phyloP scores from a whole-genome alignment of 331 rosid species.

The Arachis monticola region DNA sequence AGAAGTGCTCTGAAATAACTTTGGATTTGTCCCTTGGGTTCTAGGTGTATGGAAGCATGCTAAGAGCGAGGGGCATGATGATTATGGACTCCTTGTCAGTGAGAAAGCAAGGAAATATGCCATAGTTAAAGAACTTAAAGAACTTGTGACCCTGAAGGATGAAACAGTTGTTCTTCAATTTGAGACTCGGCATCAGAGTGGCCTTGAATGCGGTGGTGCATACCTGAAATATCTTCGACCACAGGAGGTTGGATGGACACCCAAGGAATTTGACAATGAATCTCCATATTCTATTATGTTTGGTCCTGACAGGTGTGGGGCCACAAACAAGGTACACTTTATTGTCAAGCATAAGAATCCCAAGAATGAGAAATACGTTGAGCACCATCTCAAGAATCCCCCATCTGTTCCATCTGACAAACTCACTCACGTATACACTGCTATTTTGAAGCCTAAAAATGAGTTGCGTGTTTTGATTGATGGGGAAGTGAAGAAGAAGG shows the following conservation, averaged over 20 bases:
- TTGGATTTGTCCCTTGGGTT: slow-evolving; percentile 23
- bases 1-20: not conserved
- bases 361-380: slow-evolving; percentile 79
- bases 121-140: slow-evolving; percentile 79
- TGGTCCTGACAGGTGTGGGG: slow-evolving; percentile 98
- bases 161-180: slow-evolving; percentile 84
- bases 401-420: slow-evolving; percentile 93
- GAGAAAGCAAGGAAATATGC: slow-evolving; percentile 92
- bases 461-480: slow-evolving; percentile 69
- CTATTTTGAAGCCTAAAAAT: slow-evolving; percentile 70
- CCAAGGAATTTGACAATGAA: slow-evolving; percentile 75
- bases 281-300: slow-evolving; percentile 96
- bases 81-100: slow-evolving; percentile 88
- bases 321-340: slow-evolving; percentile 97
- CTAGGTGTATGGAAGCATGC: slow-evolving; percentile 90
- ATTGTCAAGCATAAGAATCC: slow-evolving; percentile 97
- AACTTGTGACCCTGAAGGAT: slow-evolving; percentile 65
- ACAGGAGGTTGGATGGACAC: slow-evolving; percentile 89
- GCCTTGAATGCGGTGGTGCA: slow-evolving; percentile 99
- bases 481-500: slow-evolving; percentile 92
- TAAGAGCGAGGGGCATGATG: slow-evolving; percentile 96
- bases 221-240: slow-evolving; percentile 92
- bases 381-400: slow-evolving; percentile 88
- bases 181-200: slow-evolving; percentile 91
- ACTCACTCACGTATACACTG: slow-evolving; percentile 90